Evolutionary conservation across 805 yeast genomes (phyloP), one percentile per base, ranked within the genome.

Genomic region (Debaryomyces maramus): DNA sequence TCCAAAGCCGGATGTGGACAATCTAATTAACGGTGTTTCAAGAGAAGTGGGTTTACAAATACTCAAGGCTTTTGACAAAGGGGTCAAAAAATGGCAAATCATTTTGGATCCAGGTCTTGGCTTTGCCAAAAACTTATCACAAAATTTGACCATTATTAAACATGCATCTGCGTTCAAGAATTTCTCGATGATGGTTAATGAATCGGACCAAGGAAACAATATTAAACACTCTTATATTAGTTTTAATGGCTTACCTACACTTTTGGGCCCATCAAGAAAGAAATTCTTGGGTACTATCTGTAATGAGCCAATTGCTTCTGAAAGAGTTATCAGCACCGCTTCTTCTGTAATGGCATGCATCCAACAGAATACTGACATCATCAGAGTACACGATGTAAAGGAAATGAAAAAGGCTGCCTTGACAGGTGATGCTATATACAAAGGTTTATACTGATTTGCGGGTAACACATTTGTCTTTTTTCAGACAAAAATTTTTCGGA

Each of bases 41-140:
- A 61, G 77, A 34, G 99, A 93, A 58, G 63, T 91, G 37, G 66
- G 80, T 6, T 47, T 50, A 3, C 77, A 79, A 40, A 71, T 88
- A 20, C 49, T 60, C 0, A 70, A 65, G 39, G 95, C 96, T 9
- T 63, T 77, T 32, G 52, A 50, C 1, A 65, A 60, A 0, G 96
- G 96, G 4, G 79, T 91, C 1, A 70, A 73, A 43, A 80, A 91
- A 60, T 93, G 97, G 96, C 98, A 93, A 62, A 67, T 93, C 3
- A 80, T 93, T 13, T 54, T 89, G 3, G 99, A 93, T 58, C 99
- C 99, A 0, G 99, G 99, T 2, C 64, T 93, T 30, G 99, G 99
- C 2, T 93, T 93, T 63, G 97, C 98, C n/a, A 93, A 93, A 59
- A 75, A 73, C 38, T 51, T 74, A n/a, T 48, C 57, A 6, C 96